Percentiles rank a stretch among this genome's conserved stretches.
Conservation (phyloP, 2,329 filamentous ascomycete genomes). For the Aspergillus neotritici region DNA sequence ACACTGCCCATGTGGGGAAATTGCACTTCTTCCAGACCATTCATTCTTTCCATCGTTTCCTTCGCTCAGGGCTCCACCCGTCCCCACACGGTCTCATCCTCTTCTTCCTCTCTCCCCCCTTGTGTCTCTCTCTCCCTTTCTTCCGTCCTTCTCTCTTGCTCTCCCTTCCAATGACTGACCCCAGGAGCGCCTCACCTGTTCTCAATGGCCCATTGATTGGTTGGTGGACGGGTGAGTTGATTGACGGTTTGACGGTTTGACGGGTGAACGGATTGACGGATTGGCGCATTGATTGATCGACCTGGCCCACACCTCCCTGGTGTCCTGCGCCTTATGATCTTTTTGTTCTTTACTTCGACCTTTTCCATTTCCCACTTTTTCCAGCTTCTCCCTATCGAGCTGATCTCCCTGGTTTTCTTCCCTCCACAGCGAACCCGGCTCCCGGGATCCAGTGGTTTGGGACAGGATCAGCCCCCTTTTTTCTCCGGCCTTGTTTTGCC, state of each 20-base stretch:
- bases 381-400: slow-evolving; percentile 5
- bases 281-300: slow-evolving; percentile 9
- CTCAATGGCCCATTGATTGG: no score
- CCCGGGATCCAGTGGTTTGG: slow-evolving; percentile 22
- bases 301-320: slow-evolving; percentile 6
- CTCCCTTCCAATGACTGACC: neutral
- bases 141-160: neutral
- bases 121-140: slow-evolving; percentile 5
- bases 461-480: slow-evolving; percentile 14
- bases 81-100: no score
- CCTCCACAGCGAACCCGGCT: slow-evolving; percentile 15
- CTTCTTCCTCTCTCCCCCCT: no score
- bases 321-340: slow-evolving; percentile 1
- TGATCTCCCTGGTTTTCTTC: slow-evolving; percentile 6
- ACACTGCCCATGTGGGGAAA: no score
- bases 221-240: no score
- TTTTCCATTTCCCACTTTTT: neutral
- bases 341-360: slow-evolving; percentile 1
- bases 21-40: no score
- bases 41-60: no score
- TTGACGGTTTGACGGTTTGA: neutral
- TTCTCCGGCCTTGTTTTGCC: slow-evolving; percentile 3
- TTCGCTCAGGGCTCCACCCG: no score
- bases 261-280: neutral
- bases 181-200: no score